Percentiles rank a stretch among this genome's conserved stretches.
Evolutionary conservation across 805 yeast species (phyloP).

Genomic region (Saturnispora gosingensis): DNA sequence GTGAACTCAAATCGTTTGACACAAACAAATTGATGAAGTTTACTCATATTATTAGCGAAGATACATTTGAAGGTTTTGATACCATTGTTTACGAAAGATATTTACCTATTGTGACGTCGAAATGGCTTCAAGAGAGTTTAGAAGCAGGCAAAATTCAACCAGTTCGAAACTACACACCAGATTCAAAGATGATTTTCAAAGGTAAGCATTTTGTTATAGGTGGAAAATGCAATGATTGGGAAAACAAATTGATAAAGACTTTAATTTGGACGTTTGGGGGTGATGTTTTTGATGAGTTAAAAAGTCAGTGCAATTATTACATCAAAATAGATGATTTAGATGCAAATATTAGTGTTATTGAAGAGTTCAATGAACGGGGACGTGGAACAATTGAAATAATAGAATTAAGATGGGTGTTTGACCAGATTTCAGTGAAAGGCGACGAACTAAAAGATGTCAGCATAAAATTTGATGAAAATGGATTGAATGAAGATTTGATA

Average conservation of each 20-base stretch:
- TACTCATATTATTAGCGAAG: conserved; percentile 44
- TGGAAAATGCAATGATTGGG: neutral
- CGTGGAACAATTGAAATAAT: conserved; percentile 47
- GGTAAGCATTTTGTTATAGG: conserved; percentile 51
- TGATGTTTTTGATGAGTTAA: conserved; percentile 49
- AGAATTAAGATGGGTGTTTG: conserved; percentile 62
- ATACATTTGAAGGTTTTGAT: conserved; percentile 36
- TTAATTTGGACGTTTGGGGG: conserved; percentile 77
- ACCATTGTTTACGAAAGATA: conserved; percentile 37
- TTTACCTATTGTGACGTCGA: conserved; percentile 56
- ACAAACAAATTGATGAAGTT: conserved; percentile 13
- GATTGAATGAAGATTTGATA: neutral
- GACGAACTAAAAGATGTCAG: neutral
- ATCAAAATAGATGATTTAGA: conserved; percentile 43
- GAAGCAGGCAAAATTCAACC: conserved; percentile 35
- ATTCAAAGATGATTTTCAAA: conserved; percentile 55
- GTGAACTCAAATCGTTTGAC: conserved; percentile 12
- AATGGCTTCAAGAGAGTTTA: conserved; percentile 50
- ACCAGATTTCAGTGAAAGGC: conserved; percentile 31
- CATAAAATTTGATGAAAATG: neutral
- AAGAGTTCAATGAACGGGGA: conserved; percentile 22
- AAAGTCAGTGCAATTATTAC: conserved; percentile 71
- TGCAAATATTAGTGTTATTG: conserved; percentile 32
- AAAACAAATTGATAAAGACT: conserved; percentile 34
- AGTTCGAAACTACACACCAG: conserved; percentile 59